Base-by-base conservation (phyloP, 2,329 filamentous ascomycete species). In the Penicillium brevicompactum region DNA sequence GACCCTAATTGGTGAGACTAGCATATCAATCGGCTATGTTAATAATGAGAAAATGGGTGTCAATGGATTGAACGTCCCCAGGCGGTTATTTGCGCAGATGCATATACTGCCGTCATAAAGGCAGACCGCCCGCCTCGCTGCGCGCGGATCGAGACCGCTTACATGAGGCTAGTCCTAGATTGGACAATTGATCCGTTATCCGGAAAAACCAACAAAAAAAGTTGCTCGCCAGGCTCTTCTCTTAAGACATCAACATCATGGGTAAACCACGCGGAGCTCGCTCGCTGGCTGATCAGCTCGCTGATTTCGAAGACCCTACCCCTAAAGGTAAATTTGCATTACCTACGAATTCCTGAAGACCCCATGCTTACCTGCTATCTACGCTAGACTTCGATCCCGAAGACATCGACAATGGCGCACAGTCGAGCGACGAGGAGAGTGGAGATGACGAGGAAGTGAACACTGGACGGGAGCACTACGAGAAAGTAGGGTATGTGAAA, bases 401-500 rank as follows among this genome's bases (percentile, higher is more conserved):
- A 77, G 85, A 84, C 53, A 75, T 83, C 50, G 77, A 84, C 62
- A 84, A 86, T 58, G 78, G 77, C 16, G 80, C 81, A 14, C 74
- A 75, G 58, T 81, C 80, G n/a, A 82, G 80, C 53, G 82, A 83
- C 52, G 84, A 83, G 45, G 79, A 77, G 42, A 73, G 74, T 13
- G 82, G 78, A 48, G 84, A 81, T 43, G 58, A 60, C 5, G 75
- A 73, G 21, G 76, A 76, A 53, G 73, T 64, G 40, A 73, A 81
- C 63, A 78, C 81, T 10, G 91, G 89, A 18, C 89, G 92, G 31
- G 93, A 96, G 67, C 93, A 97, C 71, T 97, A 97, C 70, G 83
- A 89, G 42, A 75, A 82, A 49, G 90, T 96, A 31, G 89, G 87
- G 81, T 88, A 77, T 53, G 79, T 59, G 46, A 46, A 24, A 9